Base-by-base conservation (phyloP, 2,329 filamentous ascomycete species). In the Nemania bipapillata region DNA sequence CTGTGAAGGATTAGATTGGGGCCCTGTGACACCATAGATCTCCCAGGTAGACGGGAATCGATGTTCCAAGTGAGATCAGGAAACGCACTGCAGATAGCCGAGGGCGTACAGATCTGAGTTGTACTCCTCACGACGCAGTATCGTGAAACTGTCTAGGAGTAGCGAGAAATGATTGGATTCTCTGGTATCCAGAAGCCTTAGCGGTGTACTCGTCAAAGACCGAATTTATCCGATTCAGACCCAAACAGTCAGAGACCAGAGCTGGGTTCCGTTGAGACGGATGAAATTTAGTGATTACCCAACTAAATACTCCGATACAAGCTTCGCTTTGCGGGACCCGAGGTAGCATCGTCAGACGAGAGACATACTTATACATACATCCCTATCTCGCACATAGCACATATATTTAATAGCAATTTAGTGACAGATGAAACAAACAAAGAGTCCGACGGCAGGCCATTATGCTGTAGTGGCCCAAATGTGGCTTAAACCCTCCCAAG, bases 21-120 rank as follows among this genome's bases (percentile, higher is more conserved):
- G 72, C 72, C 71, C 66, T 70, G 74, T 76, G 58, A 62, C 62
- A 77, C 73, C 49, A 56, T 65, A 71, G 69, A 73, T 69, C 72
- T 74, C 67, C 75, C 74, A 76, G 73, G 70, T 69, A 68, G 61
- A 74, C 72, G 76, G 75, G 70, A 76, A 72, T 56, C 73, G 67
- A 72, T 74, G 71, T 73, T 72, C 73, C 65, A 75, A 70, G 72
- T 70, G 72, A 75, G 74, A 76, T 76, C 75, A 77, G 71, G 74
- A 72, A 65, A 65, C 70, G 68, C 70, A 77, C 75, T 77, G 76
- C 75, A 76, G 76, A 77, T 76, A 78, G 71, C 76, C 76, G 76
- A 76, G 66, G 76, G 76, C 32, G 66, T 72, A 77, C 76, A 78
- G 76, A 78, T 78, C 76, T 74, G 59, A 59, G 37, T 74, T 72